phyloP scores from a whole-genome alignment of 176 grass and related monocot genomes.

The Musa troglodytarum region DNA sequence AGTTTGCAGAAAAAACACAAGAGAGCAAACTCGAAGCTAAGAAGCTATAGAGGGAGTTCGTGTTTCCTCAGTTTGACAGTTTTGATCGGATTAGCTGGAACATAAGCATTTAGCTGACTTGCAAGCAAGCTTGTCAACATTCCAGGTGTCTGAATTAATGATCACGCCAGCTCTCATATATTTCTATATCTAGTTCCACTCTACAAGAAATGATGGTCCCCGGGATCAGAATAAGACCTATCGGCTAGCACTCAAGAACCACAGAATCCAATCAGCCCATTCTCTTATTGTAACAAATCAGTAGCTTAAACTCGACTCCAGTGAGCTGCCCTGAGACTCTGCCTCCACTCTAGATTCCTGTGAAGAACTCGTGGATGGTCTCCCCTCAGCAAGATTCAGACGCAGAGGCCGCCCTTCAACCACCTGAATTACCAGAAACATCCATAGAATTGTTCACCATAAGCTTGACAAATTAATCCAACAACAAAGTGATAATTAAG shows the following conservation, averaged over 20 bases:
- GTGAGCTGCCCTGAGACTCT: slow-evolving; percentile 14
- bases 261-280: neutral
- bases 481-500: neutral
- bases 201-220: neutral
- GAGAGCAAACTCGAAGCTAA: neutral
- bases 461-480: neutral
- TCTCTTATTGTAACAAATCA: neutral
- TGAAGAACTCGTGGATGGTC: slow-evolving; percentile 31
- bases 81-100: neutral
- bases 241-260: too few relatives aligned
- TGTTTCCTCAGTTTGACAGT: neutral
- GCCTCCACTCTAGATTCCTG: neutral
- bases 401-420: slow-evolving; percentile 77
- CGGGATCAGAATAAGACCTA: neutral
- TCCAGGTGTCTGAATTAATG: neutral
- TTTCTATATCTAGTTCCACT: neutral
- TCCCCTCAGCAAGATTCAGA: slow-evolving; percentile 43
- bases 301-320: slow-evolving; percentile 33
- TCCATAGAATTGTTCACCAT: neutral
- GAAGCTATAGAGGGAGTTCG: neutral
- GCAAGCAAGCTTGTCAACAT: neutral
- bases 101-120: neutral
- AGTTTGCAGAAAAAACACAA: neutral
- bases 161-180: neutral
- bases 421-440: slow-evolving; percentile 36